Percentiles rank a stretch among this genome's conserved stretches.
Evolutionary conservation across 495 filamentous ascomycete genomes (phyloP).

Genomic region (Podospora tetraspora): DNA sequence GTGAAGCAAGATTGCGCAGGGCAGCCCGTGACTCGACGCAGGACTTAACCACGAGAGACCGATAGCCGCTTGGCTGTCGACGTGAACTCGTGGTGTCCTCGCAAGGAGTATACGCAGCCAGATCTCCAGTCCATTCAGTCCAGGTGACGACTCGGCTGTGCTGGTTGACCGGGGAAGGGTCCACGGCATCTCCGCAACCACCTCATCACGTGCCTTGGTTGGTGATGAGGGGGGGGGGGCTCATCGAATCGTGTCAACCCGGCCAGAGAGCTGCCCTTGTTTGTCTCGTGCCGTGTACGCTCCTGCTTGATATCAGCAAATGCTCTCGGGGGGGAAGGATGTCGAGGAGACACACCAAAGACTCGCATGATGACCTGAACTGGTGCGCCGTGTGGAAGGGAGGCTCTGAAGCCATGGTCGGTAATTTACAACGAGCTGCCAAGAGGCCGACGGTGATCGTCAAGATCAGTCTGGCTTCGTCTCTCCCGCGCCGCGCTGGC

Average conservation of each 20-base stretch:
- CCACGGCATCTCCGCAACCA: not conserved
- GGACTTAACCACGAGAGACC: not conserved
- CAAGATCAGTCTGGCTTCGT: conserved; percentile 1
- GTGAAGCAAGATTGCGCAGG: not conserved
- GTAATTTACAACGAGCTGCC: conserved; percentile 27
- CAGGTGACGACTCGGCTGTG: not conserved
- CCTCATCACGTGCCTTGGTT: not conserved
- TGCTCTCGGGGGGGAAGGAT: not conserved
- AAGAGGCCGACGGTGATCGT: conserved; percentile 26
- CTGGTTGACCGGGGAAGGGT: not conserved
- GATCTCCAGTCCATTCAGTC: not conserved
- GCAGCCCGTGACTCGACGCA: not conserved
- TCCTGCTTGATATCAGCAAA: not conserved
- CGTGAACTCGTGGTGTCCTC: not conserved
- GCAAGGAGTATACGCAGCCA: not conserved
- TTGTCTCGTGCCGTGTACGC: not conserved
- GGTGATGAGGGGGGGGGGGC: not conserved
- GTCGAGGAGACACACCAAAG: not conserved
- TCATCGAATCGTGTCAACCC: not conserved
- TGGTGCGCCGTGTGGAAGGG: not conserved
- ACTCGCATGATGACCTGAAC: not conserved
- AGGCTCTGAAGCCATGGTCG: conserved; percentile 16
- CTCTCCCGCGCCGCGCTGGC: too few relatives aligned
- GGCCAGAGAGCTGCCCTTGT: not conserved
- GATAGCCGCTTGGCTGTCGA: not conserved